Conservation (phyloP, 208 protist species). For the Acanthamoeba triangularis region DNA sequence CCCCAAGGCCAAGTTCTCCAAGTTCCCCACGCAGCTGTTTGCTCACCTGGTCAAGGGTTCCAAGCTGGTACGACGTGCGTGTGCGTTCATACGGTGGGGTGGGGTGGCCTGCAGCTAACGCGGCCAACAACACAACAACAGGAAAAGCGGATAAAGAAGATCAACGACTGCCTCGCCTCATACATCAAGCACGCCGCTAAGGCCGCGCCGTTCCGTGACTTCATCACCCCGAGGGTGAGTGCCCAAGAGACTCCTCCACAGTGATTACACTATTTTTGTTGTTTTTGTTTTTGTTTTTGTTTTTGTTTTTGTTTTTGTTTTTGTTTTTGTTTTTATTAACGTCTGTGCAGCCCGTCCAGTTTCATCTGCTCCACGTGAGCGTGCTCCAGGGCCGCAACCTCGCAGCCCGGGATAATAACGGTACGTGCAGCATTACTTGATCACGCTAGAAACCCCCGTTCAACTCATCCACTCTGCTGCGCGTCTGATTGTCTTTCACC, state of each 20-base stretch:
- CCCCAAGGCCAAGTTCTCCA: conserved; percentile 22
- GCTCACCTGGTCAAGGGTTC: neutral
- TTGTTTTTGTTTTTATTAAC: too few relatives aligned
- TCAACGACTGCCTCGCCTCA: neutral
- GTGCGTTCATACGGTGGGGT: neutral
- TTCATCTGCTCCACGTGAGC: conserved; percentile 10
- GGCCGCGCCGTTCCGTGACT: neutral
- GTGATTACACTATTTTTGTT: too few relatives aligned
- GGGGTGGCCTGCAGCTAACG: neutral
- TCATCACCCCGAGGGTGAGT: neutral
- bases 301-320: too few relatives aligned
- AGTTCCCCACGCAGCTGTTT: neutral
- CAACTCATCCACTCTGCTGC: too few relatives aligned
- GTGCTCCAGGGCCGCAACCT: conserved; percentile 45
- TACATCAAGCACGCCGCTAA: conserved; percentile 10
- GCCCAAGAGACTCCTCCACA: neutral
- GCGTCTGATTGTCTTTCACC: too few relatives aligned
- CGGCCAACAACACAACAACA: too few relatives aligned
- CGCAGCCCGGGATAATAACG: neutral
- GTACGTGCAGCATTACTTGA: neutral
- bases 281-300: too few relatives aligned
- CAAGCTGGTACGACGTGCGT: neutral
- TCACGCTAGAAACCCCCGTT: neutral
- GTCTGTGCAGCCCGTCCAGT: neutral
- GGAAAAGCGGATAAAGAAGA: conserved; percentile 15